A percentile compares a stretch with the other conserved stretches of the same genome.
These are phyloP conservation scores for Fusarium udum DNA, from an alignment of 2,329 filamentous ascomycete genomes.

Conservation along the genomic window DNA sequence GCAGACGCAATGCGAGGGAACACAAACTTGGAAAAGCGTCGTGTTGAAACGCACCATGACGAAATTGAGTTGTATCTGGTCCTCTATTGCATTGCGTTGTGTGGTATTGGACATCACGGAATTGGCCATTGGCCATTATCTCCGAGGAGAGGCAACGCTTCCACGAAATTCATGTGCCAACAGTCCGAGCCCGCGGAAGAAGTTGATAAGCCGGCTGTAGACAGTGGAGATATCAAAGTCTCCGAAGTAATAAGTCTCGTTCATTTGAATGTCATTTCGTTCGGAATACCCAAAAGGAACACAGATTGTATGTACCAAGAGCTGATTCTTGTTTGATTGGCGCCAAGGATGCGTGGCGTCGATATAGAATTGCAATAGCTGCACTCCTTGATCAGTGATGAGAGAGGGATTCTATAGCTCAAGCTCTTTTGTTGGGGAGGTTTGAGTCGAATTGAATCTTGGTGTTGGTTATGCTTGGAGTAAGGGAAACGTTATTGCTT, in stretches of 20 bases:
- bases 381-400: neutral
- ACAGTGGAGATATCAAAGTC: neutral
- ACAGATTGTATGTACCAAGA: neutral
- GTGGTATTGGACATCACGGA: neutral
- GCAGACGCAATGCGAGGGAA: conserved; percentile 14
- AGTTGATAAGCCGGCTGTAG: conserved; percentile 1
- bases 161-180: conserved; percentile 11
- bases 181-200: neutral
- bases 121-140: neutral
- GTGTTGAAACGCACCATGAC: conserved; percentile 32
- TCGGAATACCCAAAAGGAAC: conserved; percentile 13
- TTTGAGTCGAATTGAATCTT: conserved; percentile 10
- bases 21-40: conserved; percentile 23
- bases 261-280: neutral
- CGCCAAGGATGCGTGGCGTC: conserved; percentile 25
- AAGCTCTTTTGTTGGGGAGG: conserved; percentile 25
- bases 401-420: neutral
- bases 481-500: conserved; percentile 11
- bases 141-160: neutral
- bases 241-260: conserved; percentile 7
- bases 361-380: conserved; percentile 12
- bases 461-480: conserved; percentile 8
- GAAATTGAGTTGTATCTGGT: conserved; percentile 9
- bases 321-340: conserved; percentile 10
- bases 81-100: conserved; percentile 8